Percentiles rank a stretch among this genome's conserved stretches.
phyloP scores from a whole-genome alignment of 1,284 basidiomycete species.

The Irpex sp. region DNA sequence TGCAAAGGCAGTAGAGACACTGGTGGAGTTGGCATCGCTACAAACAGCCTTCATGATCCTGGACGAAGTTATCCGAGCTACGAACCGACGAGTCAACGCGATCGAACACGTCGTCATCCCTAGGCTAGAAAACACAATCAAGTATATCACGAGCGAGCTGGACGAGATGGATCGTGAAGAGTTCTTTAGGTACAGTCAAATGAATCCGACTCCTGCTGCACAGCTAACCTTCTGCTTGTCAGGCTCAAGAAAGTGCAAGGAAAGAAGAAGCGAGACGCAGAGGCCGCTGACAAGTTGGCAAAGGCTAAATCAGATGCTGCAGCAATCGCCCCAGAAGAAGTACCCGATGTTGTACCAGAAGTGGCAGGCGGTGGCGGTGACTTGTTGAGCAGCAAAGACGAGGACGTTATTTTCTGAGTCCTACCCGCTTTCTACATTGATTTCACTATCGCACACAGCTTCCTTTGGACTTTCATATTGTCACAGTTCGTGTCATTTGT shows the following conservation, averaged over 20 bases:
- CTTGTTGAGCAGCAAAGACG: constrained; percentile 82
- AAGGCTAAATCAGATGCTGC: constrained; percentile 17
- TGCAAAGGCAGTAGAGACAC: constrained; percentile 93
- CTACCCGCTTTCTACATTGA: background rate
- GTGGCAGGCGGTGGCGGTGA: constrained; percentile 36
- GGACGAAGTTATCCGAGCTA: constrained; percentile 98
- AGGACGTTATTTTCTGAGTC: constrained; percentile 84
- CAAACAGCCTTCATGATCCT: constrained; percentile 98
- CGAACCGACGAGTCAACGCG: constrained; percentile 97
- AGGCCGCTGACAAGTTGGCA: constrained; percentile 40
- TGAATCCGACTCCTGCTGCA: background rate
- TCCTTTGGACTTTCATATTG: constrained; percentile 9
- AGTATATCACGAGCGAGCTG: constrained; percentile 92
- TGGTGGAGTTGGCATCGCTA: constrained; percentile 95
- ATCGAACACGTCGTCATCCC: constrained; percentile 99
- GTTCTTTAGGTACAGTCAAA: constrained; percentile 77
- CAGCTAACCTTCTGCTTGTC: constrained; percentile 2
- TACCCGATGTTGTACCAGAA: constrained; percentile 13
- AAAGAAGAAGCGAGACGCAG: constrained; percentile 89
- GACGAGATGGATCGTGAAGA: constrained; percentile 98
- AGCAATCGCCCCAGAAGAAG: constrained; percentile 16
- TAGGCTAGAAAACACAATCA: constrained; percentile 94
- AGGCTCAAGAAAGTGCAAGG: constrained; percentile 95
- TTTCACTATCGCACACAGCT: constrained; percentile 1
- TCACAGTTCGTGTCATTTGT: constrained; percentile 22